Conservation (phyloP, 2,329 filamentous ascomycete species). For the Clonostachys solani region DNA sequence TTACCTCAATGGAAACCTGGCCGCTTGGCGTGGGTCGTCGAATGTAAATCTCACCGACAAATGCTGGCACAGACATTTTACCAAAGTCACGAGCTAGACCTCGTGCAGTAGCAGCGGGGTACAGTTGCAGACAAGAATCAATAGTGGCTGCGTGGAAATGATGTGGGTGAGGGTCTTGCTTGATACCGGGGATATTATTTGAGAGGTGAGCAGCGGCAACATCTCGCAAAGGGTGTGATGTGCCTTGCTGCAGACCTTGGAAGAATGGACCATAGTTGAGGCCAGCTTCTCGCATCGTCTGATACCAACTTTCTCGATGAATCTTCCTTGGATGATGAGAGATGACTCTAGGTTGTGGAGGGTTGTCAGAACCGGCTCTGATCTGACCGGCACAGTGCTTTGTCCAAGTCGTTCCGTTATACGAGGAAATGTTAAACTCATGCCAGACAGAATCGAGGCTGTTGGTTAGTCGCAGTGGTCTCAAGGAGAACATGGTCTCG, state of each 20-base stretch:
- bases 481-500: neutral
- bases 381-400: neutral
- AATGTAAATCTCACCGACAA: neutral
- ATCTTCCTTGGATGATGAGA: too few relatives aligned
- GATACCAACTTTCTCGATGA: too few relatives aligned
- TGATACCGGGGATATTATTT: too few relatives aligned
- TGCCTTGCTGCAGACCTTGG: too few relatives aligned
- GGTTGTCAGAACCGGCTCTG: neutral
- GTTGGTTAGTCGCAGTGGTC: neutral
- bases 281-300: too few relatives aligned
- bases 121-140: constrained; percentile 1
- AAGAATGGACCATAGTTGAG: too few relatives aligned
- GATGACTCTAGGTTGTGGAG: too few relatives aligned
- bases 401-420: neutral
- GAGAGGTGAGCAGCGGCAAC: too few relatives aligned
- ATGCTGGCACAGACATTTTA: neutral
- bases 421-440: neutral
- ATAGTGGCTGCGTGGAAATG: constrained; percentile 6
- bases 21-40: too few relatives aligned
- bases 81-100: neutral
- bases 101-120: neutral
- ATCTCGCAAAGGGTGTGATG: too few relatives aligned
- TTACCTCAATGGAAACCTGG: neutral
- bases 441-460: neutral
- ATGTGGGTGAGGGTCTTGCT: neutral